Conservation (phyloP, 2,329 filamentous ascomycete genomes). For the Huntiella savannae region DNA sequence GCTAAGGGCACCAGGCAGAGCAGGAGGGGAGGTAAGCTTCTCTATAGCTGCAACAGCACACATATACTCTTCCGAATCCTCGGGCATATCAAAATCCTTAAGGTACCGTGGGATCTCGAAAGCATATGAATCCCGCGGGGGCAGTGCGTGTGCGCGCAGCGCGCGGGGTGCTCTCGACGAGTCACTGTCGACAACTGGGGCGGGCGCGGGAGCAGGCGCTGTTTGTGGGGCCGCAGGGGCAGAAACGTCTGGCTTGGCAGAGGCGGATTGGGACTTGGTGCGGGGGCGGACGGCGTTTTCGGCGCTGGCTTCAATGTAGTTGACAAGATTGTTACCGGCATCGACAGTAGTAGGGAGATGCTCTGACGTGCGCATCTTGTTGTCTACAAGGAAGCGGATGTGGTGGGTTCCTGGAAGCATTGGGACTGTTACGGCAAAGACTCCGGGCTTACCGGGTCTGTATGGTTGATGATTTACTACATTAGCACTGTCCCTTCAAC, state of each 20-base stretch:
- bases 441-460: slow-evolving; percentile 37
- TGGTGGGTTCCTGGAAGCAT: slow-evolving; percentile 90
- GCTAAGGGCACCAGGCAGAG: slow-evolving; percentile 72
- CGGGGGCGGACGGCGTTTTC: slow-evolving; percentile 42
- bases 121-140: slow-evolving; percentile 43
- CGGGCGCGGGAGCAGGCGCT: background rate
- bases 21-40: slow-evolving; percentile 66
- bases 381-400: slow-evolving; percentile 88
- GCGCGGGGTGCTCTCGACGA: slow-evolving; percentile 17
- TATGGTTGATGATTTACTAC: slow-evolving; percentile 7
- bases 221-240: slow-evolving; percentile 11
- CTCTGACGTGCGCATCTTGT: slow-evolving; percentile 75
- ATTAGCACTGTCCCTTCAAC: no score
- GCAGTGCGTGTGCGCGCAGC: slow-evolving; percentile 35
- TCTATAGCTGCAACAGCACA: slow-evolving; percentile 57
- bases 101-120: slow-evolving; percentile 67
- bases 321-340: slow-evolving; percentile 93
- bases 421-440: slow-evolving; percentile 59
- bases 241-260: slow-evolving; percentile 15
- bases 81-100: slow-evolving; percentile 66
- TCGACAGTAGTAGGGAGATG: slow-evolving; percentile 87
- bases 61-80: slow-evolving; percentile 57
- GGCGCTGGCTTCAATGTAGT: slow-evolving; percentile 69
- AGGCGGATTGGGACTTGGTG: slow-evolving; percentile 8
- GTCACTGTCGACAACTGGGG: slow-evolving; percentile 15